Base-by-base conservation (phyloP, 2,329 filamentous ascomycete species). In the Penicillium sp. region DNA sequence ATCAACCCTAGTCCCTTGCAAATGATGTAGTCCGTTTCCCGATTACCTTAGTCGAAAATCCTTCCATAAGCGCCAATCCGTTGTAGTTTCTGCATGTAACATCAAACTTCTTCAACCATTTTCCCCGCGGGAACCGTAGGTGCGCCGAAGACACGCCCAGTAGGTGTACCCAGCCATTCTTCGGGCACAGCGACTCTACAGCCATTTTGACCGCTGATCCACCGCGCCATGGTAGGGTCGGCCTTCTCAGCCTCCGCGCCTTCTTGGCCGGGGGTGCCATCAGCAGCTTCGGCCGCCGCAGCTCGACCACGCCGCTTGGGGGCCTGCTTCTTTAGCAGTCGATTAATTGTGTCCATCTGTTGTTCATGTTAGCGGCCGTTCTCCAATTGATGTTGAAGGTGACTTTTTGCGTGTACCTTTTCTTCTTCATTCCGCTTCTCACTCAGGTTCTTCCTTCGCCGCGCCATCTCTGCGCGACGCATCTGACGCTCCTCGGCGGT, bases 401-500 rank as follows among this genome's bases (percentile, higher is more conserved):
- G 50, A 19, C 23, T 13, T 25, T 21, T 35, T 47, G 17, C 1
- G 27, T 85, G 31, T 69, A 87, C 87, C 81, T 90, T 91, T 73
- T 90, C 88, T 75, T 91, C 88, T 68, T 90, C 88, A 55, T 89
- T 89, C n/a, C 88, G 83, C 77, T 90, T 89, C 75, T 90, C 88
- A 57, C 85, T 89, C 33, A 90, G 78, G 62, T 90, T 90, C 76
- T 90, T 90, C 59, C 88, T 79, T 53, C 88, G 81, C 55, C 88
- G 79, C 9, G 88, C 88, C 87, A 90, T 90, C 71, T 91, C 88
- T 8, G 86, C 85, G 55, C 88, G 80, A 49, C 88, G 83, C 84
- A 89, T 89, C 47, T 86, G 86, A 68, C 89, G 86, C 68, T 91
- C 88, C 70, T 89, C 88, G 0, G 86, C 87, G 0, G 88, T 89